Evolutionary conservation across 164 flowering plant genomes (phyloP).

Genomic region (Aristolochia californica): DNA sequence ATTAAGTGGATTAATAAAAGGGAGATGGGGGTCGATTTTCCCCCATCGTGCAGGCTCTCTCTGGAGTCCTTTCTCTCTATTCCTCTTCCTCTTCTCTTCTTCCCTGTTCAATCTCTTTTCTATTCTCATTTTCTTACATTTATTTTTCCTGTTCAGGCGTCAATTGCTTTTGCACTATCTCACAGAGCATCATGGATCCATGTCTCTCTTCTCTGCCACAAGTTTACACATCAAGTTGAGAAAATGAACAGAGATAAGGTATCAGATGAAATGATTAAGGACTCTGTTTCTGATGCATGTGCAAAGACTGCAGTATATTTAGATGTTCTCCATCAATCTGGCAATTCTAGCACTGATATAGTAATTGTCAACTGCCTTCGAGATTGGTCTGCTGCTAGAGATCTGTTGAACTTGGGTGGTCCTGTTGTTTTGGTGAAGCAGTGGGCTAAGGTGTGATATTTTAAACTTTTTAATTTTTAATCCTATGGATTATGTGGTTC

Average conservation of each 20-base stretch:
- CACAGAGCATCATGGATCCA: constrained; percentile 61
- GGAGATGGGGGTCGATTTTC: too few relatives aligned
- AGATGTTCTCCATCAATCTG: constrained; percentile 52
- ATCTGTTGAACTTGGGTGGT: constrained; percentile 29
- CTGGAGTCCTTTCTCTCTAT: too few relatives aligned
- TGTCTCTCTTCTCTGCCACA: constrained; percentile 35
- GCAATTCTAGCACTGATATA: constrained; percentile 22
- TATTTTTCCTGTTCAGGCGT: constrained; percentile 51
- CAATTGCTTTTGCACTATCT: constrained; percentile 41
- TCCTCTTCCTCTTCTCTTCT: not conserved
- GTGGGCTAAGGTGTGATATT: constrained; percentile 75
- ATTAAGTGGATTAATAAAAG: too few relatives aligned
- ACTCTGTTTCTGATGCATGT: constrained; percentile 49
- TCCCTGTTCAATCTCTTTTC: too few relatives aligned
- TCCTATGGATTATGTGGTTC: not conserved
- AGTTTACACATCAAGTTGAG: constrained; percentile 22
- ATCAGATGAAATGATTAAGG: constrained; percentile 38
- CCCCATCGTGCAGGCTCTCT: too few relatives aligned
- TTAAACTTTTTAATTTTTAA: not conserved
- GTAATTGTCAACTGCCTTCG: constrained; percentile 31
- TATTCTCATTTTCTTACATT: not conserved
- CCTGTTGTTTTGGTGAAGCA: constrained; percentile 55
- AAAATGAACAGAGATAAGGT: constrained; percentile 15
- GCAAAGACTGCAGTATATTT: constrained; percentile 39
- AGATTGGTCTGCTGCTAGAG: constrained; percentile 48